Evolutionary conservation across 2,329 filamentous ascomycete genomes (phyloP).

Genomic region (Ilyonectria mors-panacis): DNA sequence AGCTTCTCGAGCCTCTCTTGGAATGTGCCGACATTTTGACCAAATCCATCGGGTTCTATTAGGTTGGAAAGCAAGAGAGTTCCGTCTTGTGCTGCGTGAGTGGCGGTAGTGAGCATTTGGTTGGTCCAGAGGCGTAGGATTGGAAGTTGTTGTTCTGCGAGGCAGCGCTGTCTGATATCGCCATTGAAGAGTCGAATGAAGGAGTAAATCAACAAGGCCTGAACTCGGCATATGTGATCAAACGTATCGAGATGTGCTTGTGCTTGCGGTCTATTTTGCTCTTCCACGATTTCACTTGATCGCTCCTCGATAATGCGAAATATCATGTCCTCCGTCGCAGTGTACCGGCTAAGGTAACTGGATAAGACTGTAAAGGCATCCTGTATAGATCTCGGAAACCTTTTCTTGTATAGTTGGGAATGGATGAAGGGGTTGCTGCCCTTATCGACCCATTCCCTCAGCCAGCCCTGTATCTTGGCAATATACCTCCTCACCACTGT

Average conservation of each 20-base stretch:
- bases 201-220: slow-evolving; percentile 40
- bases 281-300: background rate
- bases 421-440: slow-evolving; percentile 34
- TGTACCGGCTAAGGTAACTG: slow-evolving; percentile 27
- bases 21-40: background rate
- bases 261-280: background rate
- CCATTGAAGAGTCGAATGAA: slow-evolving; percentile 45
- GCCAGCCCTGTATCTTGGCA: slow-evolving; percentile 24
- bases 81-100: slow-evolving; percentile 5
- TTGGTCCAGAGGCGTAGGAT: slow-evolving; percentile 35
- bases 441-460: slow-evolving; percentile 25
- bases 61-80: slow-evolving; percentile 24
- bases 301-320: slow-evolving; percentile 25
- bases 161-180: slow-evolving; percentile 38
- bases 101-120: slow-evolving; percentile 20
- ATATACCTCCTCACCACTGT: slow-evolving; percentile 15
- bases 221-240: slow-evolving; percentile 35
- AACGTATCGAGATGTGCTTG: background rate
- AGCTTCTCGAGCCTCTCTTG: slow-evolving; percentile 26
- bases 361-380: slow-evolving; percentile 27
- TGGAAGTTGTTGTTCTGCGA: slow-evolving; percentile 38
- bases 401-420: slow-evolving; percentile 17
- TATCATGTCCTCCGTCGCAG: slow-evolving; percentile 29
- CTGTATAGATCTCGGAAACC: slow-evolving; percentile 8
- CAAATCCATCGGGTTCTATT: background rate